Percentiles rank a stretch among this genome's conserved stretches.
Conservation (phyloP, 768 basidiomycete genomes). For the Amanita pallidorosea region DNA sequence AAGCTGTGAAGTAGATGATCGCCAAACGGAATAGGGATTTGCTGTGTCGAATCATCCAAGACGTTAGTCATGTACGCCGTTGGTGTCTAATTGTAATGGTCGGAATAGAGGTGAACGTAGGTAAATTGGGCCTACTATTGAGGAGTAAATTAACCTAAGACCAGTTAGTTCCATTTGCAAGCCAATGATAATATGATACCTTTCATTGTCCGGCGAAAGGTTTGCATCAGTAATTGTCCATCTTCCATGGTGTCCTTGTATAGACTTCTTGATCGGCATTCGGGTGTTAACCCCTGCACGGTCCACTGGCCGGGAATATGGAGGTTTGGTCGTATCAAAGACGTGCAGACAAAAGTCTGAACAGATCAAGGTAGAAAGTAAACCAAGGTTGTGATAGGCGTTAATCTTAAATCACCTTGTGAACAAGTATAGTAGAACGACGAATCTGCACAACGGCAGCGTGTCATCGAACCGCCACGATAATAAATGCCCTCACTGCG, state of each 20-base stretch:
- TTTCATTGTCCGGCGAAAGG: conserved; percentile 80
- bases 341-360: conserved; percentile 83
- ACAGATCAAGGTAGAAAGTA: background rate
- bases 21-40: conserved; percentile 51
- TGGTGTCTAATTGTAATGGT: conserved; percentile 37
- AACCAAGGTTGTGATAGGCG: background rate
- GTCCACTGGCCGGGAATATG: conserved; percentile 13
- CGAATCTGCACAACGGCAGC: conserved; percentile 40
- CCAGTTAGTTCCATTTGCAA: background rate
- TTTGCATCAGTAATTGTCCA: conserved; percentile 98
- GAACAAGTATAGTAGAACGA: conserved; percentile 92
- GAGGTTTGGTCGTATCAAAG: conserved; percentile 63
- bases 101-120: background rate
- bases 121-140: conserved; percentile 45
- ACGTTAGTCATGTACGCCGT: conserved; percentile 70
- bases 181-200: conserved; percentile 25
- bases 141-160: conserved; percentile 82
- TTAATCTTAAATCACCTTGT: conserved; percentile 40
- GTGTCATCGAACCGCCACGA: background rate
- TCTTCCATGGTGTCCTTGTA: conserved; percentile 63
- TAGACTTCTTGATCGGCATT: conserved; percentile 45
- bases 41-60: conserved; percentile 46
- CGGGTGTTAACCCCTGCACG: conserved; percentile 24
- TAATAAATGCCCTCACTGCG: background rate
- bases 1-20: conserved; percentile 40